A percentile compares a stretch with the other conserved stretches of the same genome.
phyloP scores from a whole-genome alignment of 2,329 filamentous ascomycete species.

The Fusarium algeriense region DNA sequence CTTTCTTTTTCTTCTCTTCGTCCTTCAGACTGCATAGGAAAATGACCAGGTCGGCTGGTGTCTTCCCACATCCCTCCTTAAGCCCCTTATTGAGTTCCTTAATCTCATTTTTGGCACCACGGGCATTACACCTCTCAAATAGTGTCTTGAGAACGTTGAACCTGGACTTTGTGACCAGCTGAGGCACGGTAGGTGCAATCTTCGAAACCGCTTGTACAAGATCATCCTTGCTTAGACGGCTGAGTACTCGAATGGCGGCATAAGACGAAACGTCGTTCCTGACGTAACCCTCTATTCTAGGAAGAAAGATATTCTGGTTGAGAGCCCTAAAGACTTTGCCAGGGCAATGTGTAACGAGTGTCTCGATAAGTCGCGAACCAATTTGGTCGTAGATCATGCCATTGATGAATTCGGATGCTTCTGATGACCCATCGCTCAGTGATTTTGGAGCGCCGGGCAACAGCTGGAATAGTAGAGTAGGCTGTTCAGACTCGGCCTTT shows the following conservation, averaged over 20 bases:
- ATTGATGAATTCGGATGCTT: constrained; percentile 82
- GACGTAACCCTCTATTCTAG: constrained; percentile 82
- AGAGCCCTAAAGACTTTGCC: constrained; percentile 92
- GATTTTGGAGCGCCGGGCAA: constrained; percentile 80
- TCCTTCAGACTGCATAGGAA: constrained; percentile 62
- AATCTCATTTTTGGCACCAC: constrained; percentile 68
- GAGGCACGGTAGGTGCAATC: constrained; percentile 78
- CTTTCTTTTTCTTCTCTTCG: constrained; percentile 53
- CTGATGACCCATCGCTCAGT: constrained; percentile 77
- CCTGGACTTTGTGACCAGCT: constrained; percentile 79
- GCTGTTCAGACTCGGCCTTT: constrained; percentile 51
- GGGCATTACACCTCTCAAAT: constrained; percentile 83
- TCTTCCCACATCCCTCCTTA: constrained; percentile 61
- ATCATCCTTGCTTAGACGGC: constrained; percentile 88
- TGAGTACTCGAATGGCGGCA: constrained; percentile 84
- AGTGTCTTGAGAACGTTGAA: constrained; percentile 84
- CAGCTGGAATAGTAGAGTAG: constrained; percentile 78
- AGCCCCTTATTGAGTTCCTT: constrained; percentile 62
- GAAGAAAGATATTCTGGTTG: constrained; percentile 82
- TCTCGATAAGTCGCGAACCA: constrained; percentile 90
- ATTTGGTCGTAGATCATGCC: constrained; percentile 90
- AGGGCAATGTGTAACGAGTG: constrained; percentile 82
- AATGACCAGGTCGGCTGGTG: constrained; percentile 62
- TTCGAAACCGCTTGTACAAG: constrained; percentile 78
- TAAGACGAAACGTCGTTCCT: constrained; percentile 93